Conservation (phyloP, 2,329 filamentous ascomycete species). For the Dendryphion nanum region DNA sequence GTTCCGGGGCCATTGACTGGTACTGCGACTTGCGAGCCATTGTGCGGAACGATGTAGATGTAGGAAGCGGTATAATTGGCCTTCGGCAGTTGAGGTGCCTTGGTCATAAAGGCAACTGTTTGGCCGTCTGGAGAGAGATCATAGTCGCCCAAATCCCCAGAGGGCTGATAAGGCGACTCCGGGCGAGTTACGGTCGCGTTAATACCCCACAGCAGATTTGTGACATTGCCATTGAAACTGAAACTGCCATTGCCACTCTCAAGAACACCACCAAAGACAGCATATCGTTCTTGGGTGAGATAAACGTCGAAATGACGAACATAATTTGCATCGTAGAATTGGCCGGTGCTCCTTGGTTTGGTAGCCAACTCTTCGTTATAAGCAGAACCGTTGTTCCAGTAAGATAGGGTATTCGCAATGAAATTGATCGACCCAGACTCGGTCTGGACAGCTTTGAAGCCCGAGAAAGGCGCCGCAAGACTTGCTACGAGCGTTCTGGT, state of each 20-base stretch:
- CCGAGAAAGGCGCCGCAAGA: slow-evolving; percentile 48
- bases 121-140: slow-evolving; percentile 67
- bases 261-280: slow-evolving; percentile 71
- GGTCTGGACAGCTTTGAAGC: slow-evolving; percentile 48
- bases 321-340: slow-evolving; percentile 72
- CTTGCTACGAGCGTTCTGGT: slow-evolving; percentile 33
- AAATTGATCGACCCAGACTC: slow-evolving; percentile 44
- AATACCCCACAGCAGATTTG: slow-evolving; percentile 62
- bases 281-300: slow-evolving; percentile 64
- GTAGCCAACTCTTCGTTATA: slow-evolving; percentile 63
- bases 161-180: slow-evolving; percentile 70
- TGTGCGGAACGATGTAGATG: slow-evolving; percentile 70
- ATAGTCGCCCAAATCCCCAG: slow-evolving; percentile 75
- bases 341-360: slow-evolving; percentile 61
- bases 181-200: slow-evolving; percentile 51
- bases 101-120: slow-evolving; percentile 67
- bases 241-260: slow-evolving; percentile 28
- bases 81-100: slow-evolving; percentile 68
- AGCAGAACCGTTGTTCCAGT: slow-evolving; percentile 63
- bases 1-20: slow-evolving; percentile 33
- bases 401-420: slow-evolving; percentile 59
- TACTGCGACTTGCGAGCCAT: slow-evolving; percentile 51
- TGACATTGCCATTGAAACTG: slow-evolving; percentile 27
- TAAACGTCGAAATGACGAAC: slow-evolving; percentile 82
- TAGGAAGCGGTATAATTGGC: slow-evolving; percentile 80